Conservation (phyloP, 805 yeast species). For the Wickerhamiella bombiphila region DNA sequence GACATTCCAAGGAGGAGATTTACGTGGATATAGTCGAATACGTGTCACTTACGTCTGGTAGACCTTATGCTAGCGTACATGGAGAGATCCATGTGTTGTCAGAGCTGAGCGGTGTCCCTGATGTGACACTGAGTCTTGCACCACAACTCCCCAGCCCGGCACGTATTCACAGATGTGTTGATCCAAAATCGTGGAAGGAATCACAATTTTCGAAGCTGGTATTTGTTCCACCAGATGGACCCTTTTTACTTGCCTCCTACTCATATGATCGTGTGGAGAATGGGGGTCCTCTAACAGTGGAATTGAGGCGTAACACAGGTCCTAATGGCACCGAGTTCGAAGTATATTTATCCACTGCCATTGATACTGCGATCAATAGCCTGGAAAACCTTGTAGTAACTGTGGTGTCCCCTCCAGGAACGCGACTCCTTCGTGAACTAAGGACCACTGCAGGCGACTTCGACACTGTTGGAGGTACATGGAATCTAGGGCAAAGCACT, state of each 20-base stretch:
- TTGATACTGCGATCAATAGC: slow-evolving; percentile 31
- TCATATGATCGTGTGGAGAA: slow-evolving; percentile 31
- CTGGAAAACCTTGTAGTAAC: slow-evolving; percentile 35
- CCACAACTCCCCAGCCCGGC: slow-evolving; percentile 7
- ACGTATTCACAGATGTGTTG: slow-evolving; percentile 54
- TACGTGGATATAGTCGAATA: slow-evolving; percentile 69
- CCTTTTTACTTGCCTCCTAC: slow-evolving; percentile 47
- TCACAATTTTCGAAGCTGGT: slow-evolving; percentile 33
- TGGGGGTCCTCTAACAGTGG: slow-evolving; percentile 43
- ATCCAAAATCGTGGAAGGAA: slow-evolving; percentile 35
- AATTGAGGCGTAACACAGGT: slow-evolving; percentile 41
- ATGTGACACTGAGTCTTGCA: slow-evolving; percentile 41
- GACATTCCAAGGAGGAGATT: slow-evolving; percentile 67
- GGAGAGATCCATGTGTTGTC: slow-evolving; percentile 45
- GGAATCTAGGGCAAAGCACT: slow-evolving; percentile 50
- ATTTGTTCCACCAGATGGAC: slow-evolving; percentile 85
- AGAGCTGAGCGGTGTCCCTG: slow-evolving; percentile 66
- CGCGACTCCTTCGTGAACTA: slow-evolving; percentile 32
- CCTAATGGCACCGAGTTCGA: slow-evolving; percentile 44
- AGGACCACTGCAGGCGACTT: slow-evolving; percentile 67
- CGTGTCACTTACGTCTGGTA: not conserved
- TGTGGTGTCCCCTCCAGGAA: slow-evolving; percentile 23
- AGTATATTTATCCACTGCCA: slow-evolving; percentile 34
- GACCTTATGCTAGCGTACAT: not conserved
- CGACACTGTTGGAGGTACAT: slow-evolving; percentile 32